Conservation (phyloP, 306 rosid species). For the Lathyrus tuberosus region DNA sequence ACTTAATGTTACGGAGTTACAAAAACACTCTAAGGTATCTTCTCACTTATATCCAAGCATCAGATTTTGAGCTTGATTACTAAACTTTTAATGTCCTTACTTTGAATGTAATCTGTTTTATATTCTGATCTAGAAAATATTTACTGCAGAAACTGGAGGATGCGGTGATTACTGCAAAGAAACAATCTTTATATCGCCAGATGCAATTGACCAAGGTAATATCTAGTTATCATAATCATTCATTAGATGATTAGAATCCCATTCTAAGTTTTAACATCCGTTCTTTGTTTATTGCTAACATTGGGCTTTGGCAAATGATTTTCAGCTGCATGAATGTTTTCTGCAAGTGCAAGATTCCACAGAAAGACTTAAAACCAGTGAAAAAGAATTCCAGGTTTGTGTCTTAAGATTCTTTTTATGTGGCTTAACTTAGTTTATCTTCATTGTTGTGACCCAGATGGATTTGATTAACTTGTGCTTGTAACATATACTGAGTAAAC, state of each 20-base stretch:
- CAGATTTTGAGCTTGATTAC: constrained; percentile 21
- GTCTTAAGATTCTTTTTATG: too few species aligned
- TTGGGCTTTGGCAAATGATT: constrained; percentile 37
- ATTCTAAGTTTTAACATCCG: constrained; percentile 12
- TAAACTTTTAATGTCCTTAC: constrained; percentile 3
- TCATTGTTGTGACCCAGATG: too few species aligned
- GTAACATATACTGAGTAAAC: constrained; percentile 18
- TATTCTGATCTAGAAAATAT: constrained; percentile 41
- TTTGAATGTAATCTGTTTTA: constrained; percentile 10
- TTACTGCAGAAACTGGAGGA: constrained; percentile 85
- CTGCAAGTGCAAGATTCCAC: constrained; percentile 61
- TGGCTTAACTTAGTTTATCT: too few species aligned
- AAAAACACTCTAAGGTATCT: constrained; percentile 69
- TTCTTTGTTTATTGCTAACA: constrained; percentile 31
- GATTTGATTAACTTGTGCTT: too few species aligned
- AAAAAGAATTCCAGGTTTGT: constrained; percentile 89
- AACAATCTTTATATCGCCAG: constrained; percentile 65
- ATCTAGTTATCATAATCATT: neutral
- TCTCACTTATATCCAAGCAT: constrained; percentile 16
- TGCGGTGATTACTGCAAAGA: constrained; percentile 75
- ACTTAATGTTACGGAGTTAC: constrained; percentile 54
- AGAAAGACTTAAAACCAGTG: constrained; percentile 64
- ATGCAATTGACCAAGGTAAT: constrained; percentile 76
- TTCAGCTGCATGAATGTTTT: constrained; percentile 77
- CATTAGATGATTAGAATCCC: constrained; percentile 21